Evolutionary conservation across 192 early-diverging fungal species (phyloP).

Genomic region (Anaeromyces robustus): DNA sequence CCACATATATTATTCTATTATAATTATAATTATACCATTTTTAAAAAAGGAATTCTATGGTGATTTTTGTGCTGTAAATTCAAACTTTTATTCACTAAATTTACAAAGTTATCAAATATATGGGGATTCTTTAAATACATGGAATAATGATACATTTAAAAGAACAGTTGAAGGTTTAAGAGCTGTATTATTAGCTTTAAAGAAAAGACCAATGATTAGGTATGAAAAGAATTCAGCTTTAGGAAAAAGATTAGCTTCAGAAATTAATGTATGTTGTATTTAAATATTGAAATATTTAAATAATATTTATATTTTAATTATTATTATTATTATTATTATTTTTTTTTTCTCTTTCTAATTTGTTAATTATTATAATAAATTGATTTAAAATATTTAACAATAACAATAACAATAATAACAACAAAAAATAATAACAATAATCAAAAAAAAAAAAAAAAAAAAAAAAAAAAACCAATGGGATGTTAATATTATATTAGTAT

Average conservation of each 20-base stretch:
- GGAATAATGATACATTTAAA: slow-evolving; percentile 64
- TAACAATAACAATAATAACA: background rate
- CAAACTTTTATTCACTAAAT: slow-evolving; percentile 67
- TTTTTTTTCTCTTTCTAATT: no score
- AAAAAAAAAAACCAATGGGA: no score
- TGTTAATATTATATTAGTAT: slow-evolving; percentile 22
- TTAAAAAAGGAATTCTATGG: slow-evolving; percentile 66
- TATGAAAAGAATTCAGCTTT: slow-evolving; percentile 71
- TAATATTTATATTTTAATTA: no score
- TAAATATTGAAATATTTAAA: no score
- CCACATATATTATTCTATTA: no score
- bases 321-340: no score
- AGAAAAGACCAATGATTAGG: slow-evolving; percentile 82
- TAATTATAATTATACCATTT: no score
- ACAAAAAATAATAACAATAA: background rate
- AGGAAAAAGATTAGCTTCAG: slow-evolving; percentile 65
- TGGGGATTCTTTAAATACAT: slow-evolving; percentile 48
- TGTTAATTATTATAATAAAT: no score
- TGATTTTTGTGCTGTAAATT: slow-evolving; percentile 73
- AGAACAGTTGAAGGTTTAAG: slow-evolving; percentile 64
- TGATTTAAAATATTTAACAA: no score
- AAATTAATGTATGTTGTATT: slow-evolving; percentile 47
- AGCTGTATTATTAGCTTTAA: slow-evolving; percentile 62
- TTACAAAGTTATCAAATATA: slow-evolving; percentile 51
- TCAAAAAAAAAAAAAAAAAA: no score